Evolutionary conservation across 805 yeast species (phyloP), one percentile per base, ranked within the genome.

Genomic region (Starmera dryadoides): DNA sequence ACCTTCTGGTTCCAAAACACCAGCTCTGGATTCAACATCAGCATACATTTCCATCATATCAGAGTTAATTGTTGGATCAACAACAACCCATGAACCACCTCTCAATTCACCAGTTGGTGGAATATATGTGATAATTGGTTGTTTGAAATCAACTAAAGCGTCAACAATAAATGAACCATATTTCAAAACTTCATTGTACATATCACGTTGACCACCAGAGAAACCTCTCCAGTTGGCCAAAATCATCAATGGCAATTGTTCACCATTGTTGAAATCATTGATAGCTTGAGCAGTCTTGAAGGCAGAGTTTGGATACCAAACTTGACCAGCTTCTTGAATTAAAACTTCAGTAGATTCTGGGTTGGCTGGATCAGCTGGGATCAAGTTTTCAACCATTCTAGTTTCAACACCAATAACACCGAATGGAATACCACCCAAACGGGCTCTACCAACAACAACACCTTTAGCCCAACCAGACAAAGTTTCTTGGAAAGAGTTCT

Each of bases 51-150:
- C 99, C 96, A 93, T 94, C 86, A 86, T 86, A 46, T 89, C 97
- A 35, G 84, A 65, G 64, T 94, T 93, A 69, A 93, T 93, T 37
- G 97, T 86, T 48, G 98, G 97, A 66, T 93, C 99, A 60, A 93
- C 96, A 51, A 93, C 99, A 41, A 94, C 99, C 99, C 99, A 93
- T 20, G 98, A 91, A 62, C 99, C 99, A 72, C 99, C 99, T 77
- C 99, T 85, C 52, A 93, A 75, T 67, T 93, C 99, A 63, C 98
- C 98, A 50, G 84, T 79, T 42, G 99, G 99, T 38, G 99, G 98
- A 62, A 93, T 91, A 66, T 93, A 93, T 20, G 93, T 87, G 68
- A 93, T 82, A 49, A 93, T 84, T 43, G 99, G 99, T 66, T 93
- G 98, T 62, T 86, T 86, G 77, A 81, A 93, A 54, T 81, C 96